Percentiles rank a stretch among this genome's conserved stretches.
Evolutionary conservation across 2,329 filamentous ascomycete species (phyloP).

Genomic region (Venturia effusa): DNA sequence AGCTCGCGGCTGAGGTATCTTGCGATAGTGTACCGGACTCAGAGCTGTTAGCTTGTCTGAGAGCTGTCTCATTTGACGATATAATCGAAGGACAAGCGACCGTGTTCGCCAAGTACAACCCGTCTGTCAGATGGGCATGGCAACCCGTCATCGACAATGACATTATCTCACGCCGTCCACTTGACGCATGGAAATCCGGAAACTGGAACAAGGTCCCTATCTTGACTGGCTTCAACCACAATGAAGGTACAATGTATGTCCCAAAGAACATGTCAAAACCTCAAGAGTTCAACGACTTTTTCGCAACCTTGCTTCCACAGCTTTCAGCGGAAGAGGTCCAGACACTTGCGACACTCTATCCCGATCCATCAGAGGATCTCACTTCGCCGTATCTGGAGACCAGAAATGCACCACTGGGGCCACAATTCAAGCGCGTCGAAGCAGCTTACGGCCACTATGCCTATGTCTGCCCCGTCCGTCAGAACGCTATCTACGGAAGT

Average conservation of each 20-base stretch:
- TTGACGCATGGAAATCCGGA: slow-evolving; percentile 18
- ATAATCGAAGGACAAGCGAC: slow-evolving; percentile 30
- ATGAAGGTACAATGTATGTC: slow-evolving; percentile 29
- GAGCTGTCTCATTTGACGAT: slow-evolving; percentile 25
- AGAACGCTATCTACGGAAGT: slow-evolving; percentile 39
- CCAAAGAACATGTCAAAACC: neutral
- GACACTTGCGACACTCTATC: slow-evolving; percentile 50
- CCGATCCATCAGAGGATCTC: slow-evolving; percentile 39
- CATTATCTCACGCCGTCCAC: slow-evolving; percentile 47
- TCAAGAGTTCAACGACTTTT: slow-evolving; percentile 36
- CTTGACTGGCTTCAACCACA: slow-evolving; percentile 41
- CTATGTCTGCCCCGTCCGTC: slow-evolving; percentile 52
- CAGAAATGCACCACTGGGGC: slow-evolving; percentile 31
- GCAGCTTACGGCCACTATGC: slow-evolving; percentile 54
- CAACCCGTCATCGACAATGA: slow-evolving; percentile 58
- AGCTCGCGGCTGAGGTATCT: neutral
- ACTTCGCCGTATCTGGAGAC: slow-evolving; percentile 31
- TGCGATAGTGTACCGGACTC: slow-evolving; percentile 14
- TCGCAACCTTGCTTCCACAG: slow-evolving; percentile 48
- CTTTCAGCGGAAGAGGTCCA: slow-evolving; percentile 42
- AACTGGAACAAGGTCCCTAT: slow-evolving; percentile 36
- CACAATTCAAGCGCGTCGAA: slow-evolving; percentile 47
- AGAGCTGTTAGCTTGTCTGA: slow-evolving; percentile 31
- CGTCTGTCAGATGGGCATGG: slow-evolving; percentile 46
- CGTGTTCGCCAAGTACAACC: slow-evolving; percentile 36